phyloP scores from a whole-genome alignment of 148 eudicot species.

The Cornus controversa region DNA sequence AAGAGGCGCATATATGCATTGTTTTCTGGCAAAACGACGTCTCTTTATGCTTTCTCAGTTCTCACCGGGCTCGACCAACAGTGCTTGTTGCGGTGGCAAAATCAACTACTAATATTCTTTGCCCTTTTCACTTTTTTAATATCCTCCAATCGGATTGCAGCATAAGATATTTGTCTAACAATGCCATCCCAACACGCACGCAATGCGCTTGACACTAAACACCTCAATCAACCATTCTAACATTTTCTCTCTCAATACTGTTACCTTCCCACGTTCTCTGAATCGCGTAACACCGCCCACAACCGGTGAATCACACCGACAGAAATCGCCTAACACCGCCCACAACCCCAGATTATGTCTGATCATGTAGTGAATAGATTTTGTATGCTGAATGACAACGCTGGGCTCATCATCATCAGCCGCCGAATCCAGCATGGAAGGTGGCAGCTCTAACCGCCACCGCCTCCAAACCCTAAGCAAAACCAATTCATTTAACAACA shows the following conservation, averaged over 20 bases:
- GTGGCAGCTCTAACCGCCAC: neutral
- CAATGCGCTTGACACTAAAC: neutral
- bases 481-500: neutral
- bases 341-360: neutral
- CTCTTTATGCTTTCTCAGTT: no score
- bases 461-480: slow-evolving; percentile 4
- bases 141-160: neutral
- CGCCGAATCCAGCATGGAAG: slow-evolving; percentile 23
- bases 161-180: neutral
- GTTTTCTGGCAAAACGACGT: no score
- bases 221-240: neutral
- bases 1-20: no score
- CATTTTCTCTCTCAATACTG: no score
- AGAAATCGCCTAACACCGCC: neutral
- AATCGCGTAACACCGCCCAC: neutral
- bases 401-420: slow-evolving; percentile 14
- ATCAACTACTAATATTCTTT: neutral
- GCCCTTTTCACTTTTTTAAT: neutral
- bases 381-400: slow-evolving; percentile 16
- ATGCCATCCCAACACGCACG: neutral
- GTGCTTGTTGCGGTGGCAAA: neutral
- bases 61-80: no score
- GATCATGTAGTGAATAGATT: neutral
- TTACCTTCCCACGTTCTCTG: neutral
- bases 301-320: neutral